Base-by-base conservation (phyloP, 306 rosid species). In the Vigna radiata region DNA sequence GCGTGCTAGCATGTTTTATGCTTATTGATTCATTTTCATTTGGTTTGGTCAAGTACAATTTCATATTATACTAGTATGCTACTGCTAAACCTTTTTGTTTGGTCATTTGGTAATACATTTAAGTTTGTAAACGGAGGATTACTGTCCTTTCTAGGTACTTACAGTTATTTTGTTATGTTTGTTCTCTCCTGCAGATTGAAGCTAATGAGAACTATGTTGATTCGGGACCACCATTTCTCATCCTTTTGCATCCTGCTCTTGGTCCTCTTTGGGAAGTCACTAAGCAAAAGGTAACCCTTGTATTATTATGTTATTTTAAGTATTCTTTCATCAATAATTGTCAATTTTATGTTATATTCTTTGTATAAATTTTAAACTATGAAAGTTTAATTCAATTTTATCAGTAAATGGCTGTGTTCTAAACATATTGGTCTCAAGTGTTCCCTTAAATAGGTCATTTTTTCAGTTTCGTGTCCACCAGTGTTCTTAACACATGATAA, bases 181-280 rank as follows among this genome's bases (percentile, higher is more conserved):
- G 56, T 68, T 79, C 55, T 76, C 27, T 46, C 21, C 61, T 83
- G 83, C 94, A 95, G 99, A 86, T 95, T 85, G 85, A 79, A 88
- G 85, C 85, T 68, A 91, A 95, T 76, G 91, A 89, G 78, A 88
- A 77, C 75, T 95, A 92, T 81, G 55, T 83, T 58, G 83, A 82
- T 89, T 89, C 91, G 8, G 99, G 88, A 72, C 99, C 99, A 19
- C 97, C 99, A 54, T 92, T 90, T 91, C 94, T 95, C 79, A 86
- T 95, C 67, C 91, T 92, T 79, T 84, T 92, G 82, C 97, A 92
- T 81, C 99, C 99, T 77, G 89, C 97, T 83, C 97, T 95, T 68
- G 99, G 99, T 71, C 97, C 99, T 41, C 97, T 95, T 74, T 95
- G 99, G 99, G 97, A 92, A 85, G 87, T 95, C 79, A 83, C 91